Evolutionary conservation across 495 filamentous ascomycete genomes (phyloP), one percentile per base, ranked within the genome.

Genomic region (Penicillium diatomitis): DNA sequence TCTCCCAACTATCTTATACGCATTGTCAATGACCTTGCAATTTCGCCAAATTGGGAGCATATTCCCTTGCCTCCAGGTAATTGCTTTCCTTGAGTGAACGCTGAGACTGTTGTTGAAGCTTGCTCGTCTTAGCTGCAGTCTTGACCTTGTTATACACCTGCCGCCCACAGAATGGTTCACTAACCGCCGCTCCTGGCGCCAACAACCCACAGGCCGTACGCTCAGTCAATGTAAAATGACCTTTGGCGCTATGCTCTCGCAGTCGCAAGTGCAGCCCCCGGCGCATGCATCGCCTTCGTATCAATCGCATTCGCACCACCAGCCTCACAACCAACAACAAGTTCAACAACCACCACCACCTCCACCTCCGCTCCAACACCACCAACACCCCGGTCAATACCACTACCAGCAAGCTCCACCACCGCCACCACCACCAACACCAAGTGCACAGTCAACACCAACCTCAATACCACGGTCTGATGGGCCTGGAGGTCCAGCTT

Each of bases 1-100:
- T 61, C 72, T 34, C 74, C 78, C 8, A 66, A 49, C 32, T 58
- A 70, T 49, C 67, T 84, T 32, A 58, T 75, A 44, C 64, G 68
- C 47, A 55, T 82, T 49, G 74, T 81, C 53, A 62, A 66, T 53
- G 67, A 73, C 27, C 61, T 63, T 55, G 65, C 69, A 49, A 72
- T 81, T 42, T 55, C 54, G 43, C 79, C 78, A 41, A 68, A 56
- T 57, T 83, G 80, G 80, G 66, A 63, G 39, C 70, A 82, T 56
- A 80, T 81, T 41, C 72, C 78, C 35, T 66, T 83, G 52, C 80
- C 80, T 52, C 66, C 66, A 67, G 71, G 71, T 74, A 72, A 49
- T 49, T 20, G 20, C 20, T 20, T 20, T 20, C 2, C 20, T 20
- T 20, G 20, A 20, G 20, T 20, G 20, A 20, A 20, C 20, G 20